These are phyloP conservation scores for Boletus semigastroideus DNA, from an alignment of 1,284 basidiomycete species.

Conservation along the genomic window DNA sequence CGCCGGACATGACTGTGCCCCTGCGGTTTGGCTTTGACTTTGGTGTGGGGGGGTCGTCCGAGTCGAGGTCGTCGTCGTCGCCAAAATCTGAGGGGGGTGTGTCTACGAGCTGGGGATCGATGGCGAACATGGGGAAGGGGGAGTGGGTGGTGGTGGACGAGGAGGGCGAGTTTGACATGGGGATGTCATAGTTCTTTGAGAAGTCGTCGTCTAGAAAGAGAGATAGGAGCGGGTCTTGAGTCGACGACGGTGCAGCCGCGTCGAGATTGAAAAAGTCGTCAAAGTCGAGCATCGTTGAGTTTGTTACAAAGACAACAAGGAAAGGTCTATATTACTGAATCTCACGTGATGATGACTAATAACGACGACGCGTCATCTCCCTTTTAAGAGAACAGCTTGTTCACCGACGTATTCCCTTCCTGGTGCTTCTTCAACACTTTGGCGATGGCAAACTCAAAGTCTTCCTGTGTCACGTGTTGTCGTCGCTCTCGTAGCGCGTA, in stretches of 20 bases:
- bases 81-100: constrained; percentile 40
- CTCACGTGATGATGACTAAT: constrained; percentile 8
- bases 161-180: constrained; percentile 21
- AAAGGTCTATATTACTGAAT: no score
- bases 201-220: constrained; percentile 45
- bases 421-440: constrained; percentile 94
- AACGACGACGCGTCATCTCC: constrained; percentile 24
- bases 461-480: constrained; percentile 97
- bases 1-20: constrained; percentile 71
- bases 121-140: constrained; percentile 37
- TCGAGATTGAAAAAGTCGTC: constrained; percentile 57
- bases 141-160: constrained; percentile 24
- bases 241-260: constrained; percentile 27
- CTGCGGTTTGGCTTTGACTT: constrained; percentile 53
- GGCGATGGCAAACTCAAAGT: constrained; percentile 97
- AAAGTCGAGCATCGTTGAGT: constrained; percentile 35
- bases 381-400: constrained; percentile 84
- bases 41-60: constrained; percentile 15
- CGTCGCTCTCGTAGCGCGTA: constrained; percentile 94
- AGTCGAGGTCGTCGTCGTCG: constrained; percentile 20
- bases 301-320: no score
- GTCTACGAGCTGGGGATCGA: constrained; percentile 54
- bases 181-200: constrained; percentile 44
- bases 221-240: constrained; percentile 40
- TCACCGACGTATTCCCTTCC: constrained; percentile 86